Percentiles rank a stretch among this genome's conserved stretches.
phyloP scores from a whole-genome alignment of 805 yeast genomes.

The Ascoidea asiatica region DNA sequence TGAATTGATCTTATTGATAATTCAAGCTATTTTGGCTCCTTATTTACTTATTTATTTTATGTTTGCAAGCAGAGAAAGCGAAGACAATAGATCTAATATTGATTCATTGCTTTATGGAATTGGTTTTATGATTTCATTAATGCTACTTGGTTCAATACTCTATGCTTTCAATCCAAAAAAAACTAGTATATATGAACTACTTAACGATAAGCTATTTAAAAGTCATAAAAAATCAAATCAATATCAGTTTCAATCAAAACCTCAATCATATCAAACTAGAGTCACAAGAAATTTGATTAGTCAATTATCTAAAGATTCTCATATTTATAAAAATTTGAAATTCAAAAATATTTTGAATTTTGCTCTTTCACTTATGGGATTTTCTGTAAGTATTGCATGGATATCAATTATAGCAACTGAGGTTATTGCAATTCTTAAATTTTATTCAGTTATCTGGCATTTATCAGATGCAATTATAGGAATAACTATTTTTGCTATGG shows the following conservation, averaged over 20 bases:
- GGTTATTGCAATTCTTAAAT: constrained; percentile 49
- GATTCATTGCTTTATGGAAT: neutral
- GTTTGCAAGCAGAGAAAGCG: constrained; percentile 7
- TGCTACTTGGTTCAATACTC: neutral
- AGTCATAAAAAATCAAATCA: neutral
- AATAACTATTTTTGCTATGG: constrained; percentile 77
- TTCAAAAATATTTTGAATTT: constrained; percentile 14
- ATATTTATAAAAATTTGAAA: neutral
- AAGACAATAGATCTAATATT: neutral
- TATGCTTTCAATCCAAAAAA: constrained; percentile 2
- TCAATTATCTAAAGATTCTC: neutral
- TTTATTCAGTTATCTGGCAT: constrained; percentile 42
- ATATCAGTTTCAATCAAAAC: neutral
- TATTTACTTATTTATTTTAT: constrained; percentile 15
- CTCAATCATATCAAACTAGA: constrained; percentile 10
- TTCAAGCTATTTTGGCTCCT: constrained; percentile 21
- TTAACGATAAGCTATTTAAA: neutral
- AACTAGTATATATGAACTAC: neutral
- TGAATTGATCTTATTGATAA: constrained; percentile 14
- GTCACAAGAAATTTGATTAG: constrained; percentile 1
- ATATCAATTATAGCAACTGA: constrained; percentile 59
- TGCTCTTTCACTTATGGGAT: constrained; percentile 39
- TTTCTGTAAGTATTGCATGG: constrained; percentile 51
- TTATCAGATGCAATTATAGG: constrained; percentile 77
- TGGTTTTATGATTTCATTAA: neutral